Evolutionary conservation across 2,329 filamentous ascomycete genomes (phyloP), one percentile per base, ranked within the genome.

Genomic region (Cladosporium austrohemisphaericum): DNA sequence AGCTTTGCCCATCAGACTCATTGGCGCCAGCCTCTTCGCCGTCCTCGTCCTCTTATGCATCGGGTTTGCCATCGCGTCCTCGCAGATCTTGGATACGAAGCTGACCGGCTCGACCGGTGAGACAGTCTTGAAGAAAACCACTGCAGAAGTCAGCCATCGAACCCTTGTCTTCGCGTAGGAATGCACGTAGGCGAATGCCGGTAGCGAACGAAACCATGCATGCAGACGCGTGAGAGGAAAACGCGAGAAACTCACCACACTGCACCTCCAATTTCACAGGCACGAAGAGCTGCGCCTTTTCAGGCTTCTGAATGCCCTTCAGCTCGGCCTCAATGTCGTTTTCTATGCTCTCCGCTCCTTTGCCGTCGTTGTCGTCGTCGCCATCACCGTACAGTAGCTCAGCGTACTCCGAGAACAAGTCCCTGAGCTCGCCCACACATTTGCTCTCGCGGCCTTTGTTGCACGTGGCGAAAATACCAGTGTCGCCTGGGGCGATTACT

Each of bases 391-490:
- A 76, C n/a, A 76, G 54, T 53, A 75, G 77, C 57, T 85, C 77
- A 18, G 80, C 84, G 60, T 87, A 88, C 81, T 89, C 61, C 5
- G 55, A 58, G 60, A 88, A 85, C 18, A 90, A 69, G 51, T 77
- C 69, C 50, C 74, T 75, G 54, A 90, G 75, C 64, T 92, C 87
- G 41, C 76, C 72, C 2, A 85, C 77, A 11, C 86, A 85, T 66
- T 83, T 85, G 33, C 74, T 75, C 67, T 88, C 85, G 71, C 86
- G 84, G 56, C 80, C 80, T 62, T 84, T 79, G 44, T 84, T 81
- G 64, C 85, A 91, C 0, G 86, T 90, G 22, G 84, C 83, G 85
- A 86, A 92, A 51, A 92, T 82, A 4, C 87, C 87, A 45, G 76
- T 73, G 60, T 90, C 85, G 4, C 86, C 85, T 4, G 84, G 73